phyloP scores from a whole-genome alignment of 2,329 filamentous ascomycete species.

The Penicillium nordicum region DNA sequence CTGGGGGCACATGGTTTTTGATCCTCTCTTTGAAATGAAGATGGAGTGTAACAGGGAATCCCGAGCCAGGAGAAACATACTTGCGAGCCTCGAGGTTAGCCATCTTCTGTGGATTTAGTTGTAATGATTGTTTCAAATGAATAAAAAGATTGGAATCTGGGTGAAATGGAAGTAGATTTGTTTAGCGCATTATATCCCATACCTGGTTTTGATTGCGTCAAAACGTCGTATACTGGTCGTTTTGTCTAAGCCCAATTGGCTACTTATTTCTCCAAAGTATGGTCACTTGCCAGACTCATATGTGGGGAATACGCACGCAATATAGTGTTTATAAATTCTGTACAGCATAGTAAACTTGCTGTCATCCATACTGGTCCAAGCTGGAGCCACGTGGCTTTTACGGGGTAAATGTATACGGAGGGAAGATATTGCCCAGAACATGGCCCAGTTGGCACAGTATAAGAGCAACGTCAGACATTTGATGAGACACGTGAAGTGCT shows the following conservation, averaged over 20 bases:
- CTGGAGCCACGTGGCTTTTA: not conserved
- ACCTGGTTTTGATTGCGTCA: not conserved
- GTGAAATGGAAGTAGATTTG: not conserved
- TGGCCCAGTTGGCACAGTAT: too few species aligned
- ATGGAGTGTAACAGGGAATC: slow-evolving; percentile 47
- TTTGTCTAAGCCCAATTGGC: not conserved
- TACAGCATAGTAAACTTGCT: not conserved
- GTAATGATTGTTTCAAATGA: too few species aligned
- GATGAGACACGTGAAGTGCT: too few species aligned
- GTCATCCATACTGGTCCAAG: not conserved
- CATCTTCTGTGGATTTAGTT: slow-evolving; percentile 19
- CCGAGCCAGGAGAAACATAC: slow-evolving; percentile 50
- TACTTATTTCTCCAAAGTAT: not conserved
- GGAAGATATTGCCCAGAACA: not conserved
- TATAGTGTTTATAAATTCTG: not conserved
- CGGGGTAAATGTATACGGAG: not conserved
- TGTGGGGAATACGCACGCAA: not conserved
- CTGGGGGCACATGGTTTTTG: slow-evolving; percentile 43
- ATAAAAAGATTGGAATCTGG: not conserved
- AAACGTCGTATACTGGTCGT: not conserved
- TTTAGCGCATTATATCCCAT: not conserved
- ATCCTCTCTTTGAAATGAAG: slow-evolving; percentile 50
- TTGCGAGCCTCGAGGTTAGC: slow-evolving; percentile 47
- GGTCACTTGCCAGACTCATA: not conserved
- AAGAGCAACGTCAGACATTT: too few species aligned